Base-by-base conservation (phyloP, 1,284 basidiomycete genomes). In the Trametes sp. region DNA sequence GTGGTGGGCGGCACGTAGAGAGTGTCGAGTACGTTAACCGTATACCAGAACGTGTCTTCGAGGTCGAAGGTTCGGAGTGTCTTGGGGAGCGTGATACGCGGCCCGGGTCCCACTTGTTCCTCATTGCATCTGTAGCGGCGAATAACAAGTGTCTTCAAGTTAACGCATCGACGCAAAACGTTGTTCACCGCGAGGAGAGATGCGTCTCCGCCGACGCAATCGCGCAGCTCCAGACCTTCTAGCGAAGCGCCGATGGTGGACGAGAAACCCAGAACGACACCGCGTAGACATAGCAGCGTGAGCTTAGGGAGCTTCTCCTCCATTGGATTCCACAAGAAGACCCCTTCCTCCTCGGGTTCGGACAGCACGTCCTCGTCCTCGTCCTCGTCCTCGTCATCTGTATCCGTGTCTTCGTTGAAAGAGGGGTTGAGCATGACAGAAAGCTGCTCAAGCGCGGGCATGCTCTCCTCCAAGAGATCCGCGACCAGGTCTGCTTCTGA, bases 401-500 rank as follows among this genome's bases (percentile, higher is more conserved):
- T 33, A 11, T 33, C 31, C 6, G 9, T 19, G n/a, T 21, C 48
- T 14, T 33, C 29, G 29, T 31, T 19, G 19, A n/a, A 14, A 29
- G 3, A 13, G 4, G n/a, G 48, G 31, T 33, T 23, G 19, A 33
- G 8, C 48, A 2, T 23, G n/a, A 35, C 49, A 2, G 49, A 21
- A n/a, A 51, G 49, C 33, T 9, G 23, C n/a, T 51, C 49, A 4
- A 51, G 49, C 21, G 33, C 48, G 19, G 48, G 48, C 49, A 51
- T 51, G 4, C 13, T 14, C 31, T 51, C 19, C 28, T n/a, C 16
- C 48, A 48, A 19, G 6, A 49, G 48, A 49, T 24, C 21, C 8
- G 33, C 10, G n/a, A 35, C 28, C 13, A 28, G 24, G 24, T 46
- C 36, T 5, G 41, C 19, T 6, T 44, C 19, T 5, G 41, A 21